Evolutionary conservation across 371 early-diverging fungal species (phyloP).

Genomic region (Mucor velutinosus): DNA sequence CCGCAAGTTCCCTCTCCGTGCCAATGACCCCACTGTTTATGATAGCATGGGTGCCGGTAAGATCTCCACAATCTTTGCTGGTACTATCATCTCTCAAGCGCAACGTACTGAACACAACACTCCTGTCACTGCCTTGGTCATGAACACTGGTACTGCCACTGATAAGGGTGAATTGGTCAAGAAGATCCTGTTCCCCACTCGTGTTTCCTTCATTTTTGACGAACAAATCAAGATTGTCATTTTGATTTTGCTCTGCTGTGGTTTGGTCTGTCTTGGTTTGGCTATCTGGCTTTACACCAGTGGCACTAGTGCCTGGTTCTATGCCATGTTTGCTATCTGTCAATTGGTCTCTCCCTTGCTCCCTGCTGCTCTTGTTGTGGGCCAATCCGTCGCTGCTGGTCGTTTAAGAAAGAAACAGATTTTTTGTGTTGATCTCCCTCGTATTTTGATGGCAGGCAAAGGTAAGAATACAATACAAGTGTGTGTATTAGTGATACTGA

Average conservation of each 20-base stretch:
- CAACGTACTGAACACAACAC: slow-evolving; percentile 26
- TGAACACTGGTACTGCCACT: slow-evolving; percentile 72
- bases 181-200: slow-evolving; percentile 71
- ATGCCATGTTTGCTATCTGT: slow-evolving; percentile 70
- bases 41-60: slow-evolving; percentile 51
- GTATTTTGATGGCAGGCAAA: slow-evolving; percentile 93
- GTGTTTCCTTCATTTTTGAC: slow-evolving; percentile 65
- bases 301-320: slow-evolving; percentile 59
- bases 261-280: slow-evolving; percentile 53
- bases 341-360: slow-evolving; percentile 74
- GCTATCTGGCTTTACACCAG: slow-evolving; percentile 54
- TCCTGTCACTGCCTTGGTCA: slow-evolving; percentile 60
- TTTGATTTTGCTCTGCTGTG: slow-evolving; percentile 60
- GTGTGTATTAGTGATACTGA: neutral
- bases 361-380: slow-evolving; percentile 63
- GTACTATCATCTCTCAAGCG: slow-evolving; percentile 52
- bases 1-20: slow-evolving; percentile 61
- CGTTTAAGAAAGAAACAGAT: slow-evolving; percentile 65
- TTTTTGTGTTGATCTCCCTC: slow-evolving; percentile 75
- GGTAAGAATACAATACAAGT: neutral
- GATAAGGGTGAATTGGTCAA: slow-evolving; percentile 75
- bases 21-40: slow-evolving; percentile 31
- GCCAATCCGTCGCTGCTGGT: slow-evolving; percentile 76
- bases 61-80: slow-evolving; percentile 55
- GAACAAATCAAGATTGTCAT: slow-evolving; percentile 73